Percentiles rank a stretch among this genome's conserved stretches.
Conservation (phyloP, 2,329 filamentous ascomycete genomes). For the Chrysosporium queenslandicum region DNA sequence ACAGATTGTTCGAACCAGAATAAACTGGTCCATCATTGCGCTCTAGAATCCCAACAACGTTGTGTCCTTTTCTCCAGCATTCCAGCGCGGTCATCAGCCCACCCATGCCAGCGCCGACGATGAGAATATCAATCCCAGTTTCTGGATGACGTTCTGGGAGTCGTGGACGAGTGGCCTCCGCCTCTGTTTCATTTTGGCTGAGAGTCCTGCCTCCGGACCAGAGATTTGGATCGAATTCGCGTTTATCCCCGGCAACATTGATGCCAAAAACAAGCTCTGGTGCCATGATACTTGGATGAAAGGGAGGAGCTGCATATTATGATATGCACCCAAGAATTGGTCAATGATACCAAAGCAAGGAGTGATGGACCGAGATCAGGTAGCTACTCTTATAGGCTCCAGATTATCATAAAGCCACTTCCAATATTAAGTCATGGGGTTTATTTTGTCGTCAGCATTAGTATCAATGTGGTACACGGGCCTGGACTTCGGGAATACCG, state of each 20-base stretch:
- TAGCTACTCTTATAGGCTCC: neutral
- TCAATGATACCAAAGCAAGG: neutral
- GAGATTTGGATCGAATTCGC: neutral
- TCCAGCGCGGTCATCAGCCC: neutral
- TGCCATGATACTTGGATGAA: neutral
- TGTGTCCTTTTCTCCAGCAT: neutral
- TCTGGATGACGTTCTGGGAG: neutral
- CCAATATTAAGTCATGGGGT: no score
- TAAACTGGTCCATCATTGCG: neutral
- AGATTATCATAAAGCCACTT: neutral
- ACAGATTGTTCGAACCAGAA: neutral
- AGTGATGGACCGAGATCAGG: neutral
- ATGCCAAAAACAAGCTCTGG: neutral
- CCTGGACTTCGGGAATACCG: neutral
- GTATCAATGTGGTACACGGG: neutral
- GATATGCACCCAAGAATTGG: no score
- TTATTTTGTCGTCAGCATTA: neutral
- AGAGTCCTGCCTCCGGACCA: neutral
- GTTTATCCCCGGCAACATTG: neutral
- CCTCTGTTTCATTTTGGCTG: neutral
- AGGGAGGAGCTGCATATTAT: neutral
- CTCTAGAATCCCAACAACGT: neutral
- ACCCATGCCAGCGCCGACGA: neutral
- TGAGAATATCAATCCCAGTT: neutral
- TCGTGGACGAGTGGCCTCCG: neutral